Evolutionary conservation across 2,329 filamentous ascomycete genomes (phyloP), one percentile per base, ranked within the genome.

Genomic region (Microsporum canis): DNA sequence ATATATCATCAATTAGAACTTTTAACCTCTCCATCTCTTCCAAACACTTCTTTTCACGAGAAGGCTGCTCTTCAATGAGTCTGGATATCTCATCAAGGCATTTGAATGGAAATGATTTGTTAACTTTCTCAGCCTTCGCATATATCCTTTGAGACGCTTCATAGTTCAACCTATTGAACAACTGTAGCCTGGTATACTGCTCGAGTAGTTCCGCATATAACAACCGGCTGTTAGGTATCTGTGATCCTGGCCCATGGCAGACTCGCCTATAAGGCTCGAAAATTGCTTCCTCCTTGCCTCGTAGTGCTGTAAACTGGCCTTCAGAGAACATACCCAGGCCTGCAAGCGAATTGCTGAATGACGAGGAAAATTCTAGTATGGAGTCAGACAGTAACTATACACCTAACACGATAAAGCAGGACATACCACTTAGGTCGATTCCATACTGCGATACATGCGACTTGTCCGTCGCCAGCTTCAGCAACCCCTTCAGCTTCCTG

Each of bases 401-500:
- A 41, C 7, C 4, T 43, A 14, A 45, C 29, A 45, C 14, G 23
- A 8, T 27, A 58, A 23, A 27, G 6, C 10, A 10, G 10, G 12
- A 62, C 65, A 17, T 36, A 66, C 65, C 61, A 58, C 36, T 51
- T 2, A 58, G 33, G 8, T 56, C 31, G 12, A 34, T 5, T 14
- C n/a, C 43, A 23, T 34, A 31, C 12, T 12, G 31, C 8, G 57
- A 14, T n/a, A 14, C 41, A 12, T 39, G 55, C 23, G 17, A 5
- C 34, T 62, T 43, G 29, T 27, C 12, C 17, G 1, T 34, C 7
- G 33, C 38, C 23, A 34, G 27, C n/a, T 59, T 62, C 34, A 53
- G 38, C n/a, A 53, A 45, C 53, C 12, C 49, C 45, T 72, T 70
- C 29, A 73, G 57, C 27, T 56, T 60, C 47, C 67, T 64, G 59